Evolutionary conservation across 495 filamentous ascomycete species (phyloP).

Genomic region (Podospora appendiculata): DNA sequence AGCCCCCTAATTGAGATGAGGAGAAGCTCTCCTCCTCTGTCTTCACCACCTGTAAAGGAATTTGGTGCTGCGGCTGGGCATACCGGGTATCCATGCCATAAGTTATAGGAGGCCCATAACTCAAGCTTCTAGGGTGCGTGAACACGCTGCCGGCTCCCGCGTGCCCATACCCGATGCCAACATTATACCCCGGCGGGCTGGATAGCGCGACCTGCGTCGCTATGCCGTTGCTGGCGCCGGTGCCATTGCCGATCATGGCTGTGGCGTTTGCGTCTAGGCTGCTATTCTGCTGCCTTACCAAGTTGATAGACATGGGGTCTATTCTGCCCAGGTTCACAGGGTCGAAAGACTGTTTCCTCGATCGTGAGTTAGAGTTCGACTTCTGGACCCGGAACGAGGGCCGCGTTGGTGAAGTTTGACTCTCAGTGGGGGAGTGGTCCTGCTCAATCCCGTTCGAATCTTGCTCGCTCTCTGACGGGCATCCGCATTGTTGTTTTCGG

Average conservation of each 20-base stretch:
- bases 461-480: slow-evolving; percentile 14
- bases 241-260: slow-evolving; percentile 1
- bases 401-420: slow-evolving; percentile 26
- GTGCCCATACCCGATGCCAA: slow-evolving; percentile 1
- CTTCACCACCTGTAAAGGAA: slow-evolving; percentile 11
- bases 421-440: slow-evolving; percentile 17
- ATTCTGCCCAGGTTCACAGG: slow-evolving; percentile 34
- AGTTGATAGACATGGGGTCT: slow-evolving; percentile 34
- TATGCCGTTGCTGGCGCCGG: not conserved
- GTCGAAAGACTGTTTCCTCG: slow-evolving; percentile 40
- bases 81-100: slow-evolving; percentile 13
- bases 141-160: slow-evolving; percentile 2
- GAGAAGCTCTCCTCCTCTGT: slow-evolving; percentile 7
- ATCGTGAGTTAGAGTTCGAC: slow-evolving; percentile 13
- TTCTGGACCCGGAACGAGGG: slow-evolving; percentile 37
- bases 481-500: slow-evolving; percentile 40
- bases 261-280: slow-evolving; percentile 10
- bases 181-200: not conserved
- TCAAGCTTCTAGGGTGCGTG: not conserved
- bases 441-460: not conserved
- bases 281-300: slow-evolving; percentile 14
- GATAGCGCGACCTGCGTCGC: not conserved
- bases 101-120: slow-evolving; percentile 8
- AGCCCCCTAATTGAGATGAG: not conserved
- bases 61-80: not conserved